These are phyloP conservation scores for Candida morakotiae DNA, from an alignment of 805 yeast genomes.

Conservation along the genomic window DNA sequence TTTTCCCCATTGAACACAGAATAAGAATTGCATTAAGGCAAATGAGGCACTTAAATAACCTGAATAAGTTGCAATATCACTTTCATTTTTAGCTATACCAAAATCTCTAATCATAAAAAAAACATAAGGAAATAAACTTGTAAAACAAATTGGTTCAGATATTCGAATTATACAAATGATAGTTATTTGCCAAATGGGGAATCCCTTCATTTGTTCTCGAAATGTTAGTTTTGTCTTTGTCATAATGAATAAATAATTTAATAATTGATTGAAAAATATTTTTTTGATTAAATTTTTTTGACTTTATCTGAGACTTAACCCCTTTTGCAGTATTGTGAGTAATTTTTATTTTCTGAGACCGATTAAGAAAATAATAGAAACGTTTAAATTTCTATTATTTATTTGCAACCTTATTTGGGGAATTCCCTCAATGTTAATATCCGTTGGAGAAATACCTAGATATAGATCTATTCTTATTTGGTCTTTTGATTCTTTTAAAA, in stretches of 20 bases:
- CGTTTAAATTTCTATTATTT: too few relatives aligned
- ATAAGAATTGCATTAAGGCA: conserved; percentile 56
- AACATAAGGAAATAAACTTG: conserved; percentile 60
- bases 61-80: conserved; percentile 55
- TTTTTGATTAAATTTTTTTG: too few relatives aligned
- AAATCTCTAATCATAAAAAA: conserved; percentile 62
- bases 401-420: too few relatives aligned
- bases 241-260: neutral
- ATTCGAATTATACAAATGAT: conserved; percentile 44
- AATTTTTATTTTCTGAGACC: too few relatives aligned
- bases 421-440: too few relatives aligned
- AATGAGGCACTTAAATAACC: conserved; percentile 62
- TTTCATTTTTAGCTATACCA: conserved; percentile 43
- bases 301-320: too few relatives aligned
- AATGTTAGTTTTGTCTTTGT: conserved; percentile 20
- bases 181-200: conserved; percentile 49
- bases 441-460: too few relatives aligned
- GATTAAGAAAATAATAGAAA: too few relatives aligned
- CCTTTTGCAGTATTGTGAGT: too few relatives aligned
- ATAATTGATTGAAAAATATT: neutral
- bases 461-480: too few relatives aligned
- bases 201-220: conserved; percentile 50
- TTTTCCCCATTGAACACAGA: conserved; percentile 59
- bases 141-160: conserved; percentile 61
- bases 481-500: too few relatives aligned